Evolutionary conservation across 2,329 filamentous ascomycete genomes (phyloP).

Genomic region (Penicillium concentricum): DNA sequence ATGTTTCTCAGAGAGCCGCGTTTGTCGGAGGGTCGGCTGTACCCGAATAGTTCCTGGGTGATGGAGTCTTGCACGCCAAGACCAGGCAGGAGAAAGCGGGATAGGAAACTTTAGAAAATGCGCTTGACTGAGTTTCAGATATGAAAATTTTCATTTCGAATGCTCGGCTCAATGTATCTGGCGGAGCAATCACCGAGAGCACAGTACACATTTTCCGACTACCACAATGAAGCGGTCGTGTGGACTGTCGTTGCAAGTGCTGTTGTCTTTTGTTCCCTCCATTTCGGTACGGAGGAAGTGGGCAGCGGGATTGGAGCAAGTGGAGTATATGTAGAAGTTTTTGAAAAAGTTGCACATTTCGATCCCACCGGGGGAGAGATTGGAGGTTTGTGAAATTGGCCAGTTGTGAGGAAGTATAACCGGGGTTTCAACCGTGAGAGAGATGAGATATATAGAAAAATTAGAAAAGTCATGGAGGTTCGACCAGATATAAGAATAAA

Average conservation of each 20-base stretch:
- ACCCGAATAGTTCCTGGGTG: constrained; percentile 16
- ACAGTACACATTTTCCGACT: constrained; percentile 61
- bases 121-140: constrained; percentile 1
- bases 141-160: neutral
- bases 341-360: constrained; percentile 64
- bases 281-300: constrained; percentile 71
- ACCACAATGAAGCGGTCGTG: constrained; percentile 74
- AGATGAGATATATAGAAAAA: neutral
- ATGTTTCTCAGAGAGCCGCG: constrained; percentile 4
- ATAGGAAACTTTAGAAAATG: neutral
- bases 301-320: constrained; percentile 65
- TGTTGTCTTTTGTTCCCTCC: constrained; percentile 61
- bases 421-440: no score
- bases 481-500: constrained; percentile 4
- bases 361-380: constrained; percentile 13
- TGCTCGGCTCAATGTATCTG: neutral
- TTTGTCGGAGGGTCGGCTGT: constrained; percentile 9
- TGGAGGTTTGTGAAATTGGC: neutral
- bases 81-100: neutral
- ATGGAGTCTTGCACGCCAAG: constrained; percentile 3
- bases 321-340: constrained; percentile 75
- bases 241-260: constrained; percentile 60
- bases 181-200: constrained; percentile 25
- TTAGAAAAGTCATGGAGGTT: neutral
- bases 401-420: neutral